Base-by-base conservation (phyloP, 139 green algal species). In the Chlorella sorokiniana region DNA sequence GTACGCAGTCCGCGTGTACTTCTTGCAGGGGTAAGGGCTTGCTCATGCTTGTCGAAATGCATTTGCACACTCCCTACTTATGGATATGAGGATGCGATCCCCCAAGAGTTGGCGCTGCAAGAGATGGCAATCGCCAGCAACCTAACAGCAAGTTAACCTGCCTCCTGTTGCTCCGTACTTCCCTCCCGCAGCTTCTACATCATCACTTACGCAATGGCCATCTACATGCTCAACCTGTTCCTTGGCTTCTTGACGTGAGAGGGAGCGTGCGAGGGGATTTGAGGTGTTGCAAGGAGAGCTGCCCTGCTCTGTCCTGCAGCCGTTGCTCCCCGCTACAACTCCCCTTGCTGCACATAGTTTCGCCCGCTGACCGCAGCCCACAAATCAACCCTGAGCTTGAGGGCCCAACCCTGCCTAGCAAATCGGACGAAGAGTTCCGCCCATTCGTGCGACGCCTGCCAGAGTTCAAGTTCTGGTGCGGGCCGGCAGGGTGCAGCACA, bases 381-480 rank as follows among this genome's bases (percentile, higher is more conserved):
- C 87, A 93, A 79, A 81, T 96, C 14, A 96, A 99, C 76, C 94
- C 94, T 6, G 95, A 97, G 83, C 56, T 86, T 29, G 85, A 88
- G 38, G 95, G 93, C 4, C 95, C 95, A 20, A 90, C 92, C 61
- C 91, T 99, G 84, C 97, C 97, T 6, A 96, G 90, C 29, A 98
- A 95, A 51, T 73, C 79, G n/a, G 91, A 95, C 63, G 89, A 98
- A 41, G 97, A 99, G 88, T 99, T 98, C 86, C 95, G 94, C 81
- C 97, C 97, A 0, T 99, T 99, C 81, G 95, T 99, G 25, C 85
- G 97, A 1, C 81, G 93, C 33, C 84, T 99, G n/a, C 97, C 96
- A 69, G 97, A 99, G 85, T 99, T 99, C 88, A 99, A 99, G 88
- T 98, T 98, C 86, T 99, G 97, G 97, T 98, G 79, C 29, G 89